A percentile compares a stretch with the other conserved stretches of the same genome.
phyloP scores from a whole-genome alignment of 1,284 basidiomycete genomes.

The Cryptococcus sp. region DNA sequence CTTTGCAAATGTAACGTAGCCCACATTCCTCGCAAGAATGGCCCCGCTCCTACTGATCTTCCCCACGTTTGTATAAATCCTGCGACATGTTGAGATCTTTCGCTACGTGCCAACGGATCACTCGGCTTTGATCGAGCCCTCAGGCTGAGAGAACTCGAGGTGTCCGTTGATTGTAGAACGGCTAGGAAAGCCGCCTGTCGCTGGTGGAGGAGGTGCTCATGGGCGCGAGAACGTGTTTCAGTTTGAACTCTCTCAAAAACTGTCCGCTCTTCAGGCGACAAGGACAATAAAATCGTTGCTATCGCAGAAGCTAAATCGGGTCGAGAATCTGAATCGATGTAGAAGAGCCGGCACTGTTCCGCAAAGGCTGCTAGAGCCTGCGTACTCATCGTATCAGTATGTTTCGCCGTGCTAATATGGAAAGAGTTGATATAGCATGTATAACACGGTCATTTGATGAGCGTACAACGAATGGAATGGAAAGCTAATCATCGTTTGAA shows the following conservation, averaged over 20 bases:
- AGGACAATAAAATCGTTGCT: too few species aligned
- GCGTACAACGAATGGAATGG: too few species aligned
- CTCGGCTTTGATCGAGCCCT: slow-evolving; percentile 23
- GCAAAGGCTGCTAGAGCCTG: too few species aligned
- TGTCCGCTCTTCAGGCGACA: too few species aligned
- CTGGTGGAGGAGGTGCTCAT: slow-evolving; percentile 38
- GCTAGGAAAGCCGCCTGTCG: slow-evolving; percentile 41
- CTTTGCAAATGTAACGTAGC: slow-evolving; percentile 33
- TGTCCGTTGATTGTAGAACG: slow-evolving; percentile 27
- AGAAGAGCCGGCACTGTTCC: too few species aligned
- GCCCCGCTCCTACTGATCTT: slow-evolving; percentile 30
- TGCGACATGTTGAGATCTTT: slow-evolving; percentile 26
- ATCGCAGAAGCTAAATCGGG: too few species aligned
- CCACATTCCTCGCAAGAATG: slow-evolving; percentile 42
- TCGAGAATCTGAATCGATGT: too few species aligned
- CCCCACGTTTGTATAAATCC: slow-evolving; percentile 3
- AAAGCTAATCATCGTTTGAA: too few species aligned
- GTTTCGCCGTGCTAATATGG: too few species aligned
- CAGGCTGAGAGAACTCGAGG: slow-evolving; percentile 31
- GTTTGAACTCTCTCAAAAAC: slow-evolving; percentile 19
- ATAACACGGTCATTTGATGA: too few species aligned
- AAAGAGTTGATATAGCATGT: too few species aligned
- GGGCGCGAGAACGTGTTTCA: slow-evolving; percentile 35
- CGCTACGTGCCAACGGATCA: slow-evolving; percentile 18
- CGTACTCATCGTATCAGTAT: too few species aligned